phyloP scores from a whole-genome alignment of 768 basidiomycete genomes.

The Xerocomellus intermedius region DNA sequence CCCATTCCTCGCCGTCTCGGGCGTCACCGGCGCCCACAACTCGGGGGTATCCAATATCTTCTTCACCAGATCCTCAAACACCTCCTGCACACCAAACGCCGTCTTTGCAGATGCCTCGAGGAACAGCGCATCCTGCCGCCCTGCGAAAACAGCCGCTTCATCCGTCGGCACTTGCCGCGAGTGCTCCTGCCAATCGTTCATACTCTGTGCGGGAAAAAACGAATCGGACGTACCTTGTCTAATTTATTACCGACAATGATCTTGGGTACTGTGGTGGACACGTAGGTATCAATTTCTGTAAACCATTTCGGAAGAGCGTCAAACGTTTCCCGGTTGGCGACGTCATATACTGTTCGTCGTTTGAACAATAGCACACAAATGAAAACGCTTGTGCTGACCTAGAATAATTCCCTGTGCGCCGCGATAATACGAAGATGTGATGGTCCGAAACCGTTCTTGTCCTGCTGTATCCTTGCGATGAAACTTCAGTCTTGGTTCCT shows the following conservation, averaged over 20 bases:
- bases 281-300: constrained; percentile 91
- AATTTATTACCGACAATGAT: constrained; percentile 95
- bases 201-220: background rate
- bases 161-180: constrained; percentile 80
- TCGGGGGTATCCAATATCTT: constrained; percentile 82
- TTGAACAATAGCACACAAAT: background rate
- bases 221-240: constrained; percentile 66
- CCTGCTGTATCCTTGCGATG: constrained; percentile 81
- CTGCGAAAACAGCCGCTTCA: constrained; percentile 80
- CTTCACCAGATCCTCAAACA: constrained; percentile 74
- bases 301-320: constrained; percentile 94
- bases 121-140: constrained; percentile 80
- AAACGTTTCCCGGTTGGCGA: constrained; percentile 88
- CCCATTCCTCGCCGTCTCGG: constrained; percentile 9
- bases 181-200: constrained; percentile 60
- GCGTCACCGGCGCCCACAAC: constrained; percentile 57
- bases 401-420: constrained; percentile 83
- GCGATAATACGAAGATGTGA: constrained; percentile 94
- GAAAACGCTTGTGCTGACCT: constrained; percentile 36
- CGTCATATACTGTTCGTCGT: constrained; percentile 77
- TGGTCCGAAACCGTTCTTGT: constrained; percentile 94
- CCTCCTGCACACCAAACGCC: constrained; percentile 74
- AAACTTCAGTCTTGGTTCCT: background rate
- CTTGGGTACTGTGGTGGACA: constrained; percentile 81
- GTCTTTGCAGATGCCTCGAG: constrained; percentile 95